These are phyloP conservation scores for Nigrospora sphaerica DNA, from an alignment of 2,329 filamentous ascomycete genomes.

Conservation along the genomic window DNA sequence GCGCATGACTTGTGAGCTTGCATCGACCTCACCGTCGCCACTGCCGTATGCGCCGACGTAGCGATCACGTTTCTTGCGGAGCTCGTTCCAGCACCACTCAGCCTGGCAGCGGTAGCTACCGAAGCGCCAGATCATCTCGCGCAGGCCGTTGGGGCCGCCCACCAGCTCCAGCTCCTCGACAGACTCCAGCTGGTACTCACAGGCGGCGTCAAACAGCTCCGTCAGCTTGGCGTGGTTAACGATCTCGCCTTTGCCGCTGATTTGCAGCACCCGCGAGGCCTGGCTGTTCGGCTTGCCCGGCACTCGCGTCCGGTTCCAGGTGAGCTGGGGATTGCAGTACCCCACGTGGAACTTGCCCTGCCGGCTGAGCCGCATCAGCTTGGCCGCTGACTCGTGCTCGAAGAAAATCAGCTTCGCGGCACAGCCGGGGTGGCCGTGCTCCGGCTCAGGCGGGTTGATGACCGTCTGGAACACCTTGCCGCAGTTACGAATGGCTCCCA, in stretches of 20 bases:
- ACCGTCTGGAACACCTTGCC: conserved; percentile 45
- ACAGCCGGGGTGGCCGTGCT: conserved; percentile 14
- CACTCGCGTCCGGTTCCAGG: conserved; percentile 42
- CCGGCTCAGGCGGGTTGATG: conserved; percentile 39
- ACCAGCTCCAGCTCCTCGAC: conserved; percentile 17
- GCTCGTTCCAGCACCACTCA: conserved; percentile 18
- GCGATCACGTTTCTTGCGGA: too few species aligned
- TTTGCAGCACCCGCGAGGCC: conserved; percentile 40
- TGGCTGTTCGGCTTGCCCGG: conserved; percentile 16
- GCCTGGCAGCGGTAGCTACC: conserved; percentile 49
- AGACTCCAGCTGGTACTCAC: conserved; percentile 41
- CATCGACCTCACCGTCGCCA: neutral
- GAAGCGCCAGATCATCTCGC: conserved; percentile 43
- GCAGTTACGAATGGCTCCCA: conserved; percentile 32
- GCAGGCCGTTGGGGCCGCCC: neutral
- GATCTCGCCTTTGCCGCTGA: conserved; percentile 35
- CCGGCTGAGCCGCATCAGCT: conserved; percentile 37
- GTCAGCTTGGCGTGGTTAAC: conserved; percentile 34
- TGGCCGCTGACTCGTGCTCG: conserved; percentile 36
- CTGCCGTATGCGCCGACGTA: neutral
- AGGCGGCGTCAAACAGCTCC: conserved; percentile 31
- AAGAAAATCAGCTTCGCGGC: conserved; percentile 37
- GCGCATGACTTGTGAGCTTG: too few species aligned
- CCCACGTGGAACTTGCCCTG: conserved; percentile 33
- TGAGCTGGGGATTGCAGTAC: conserved; percentile 27